These are phyloP conservation scores for Paramecium biaurelia DNA, from an alignment of 73 alveolate genomes.

Conservation along the genomic window DNA sequence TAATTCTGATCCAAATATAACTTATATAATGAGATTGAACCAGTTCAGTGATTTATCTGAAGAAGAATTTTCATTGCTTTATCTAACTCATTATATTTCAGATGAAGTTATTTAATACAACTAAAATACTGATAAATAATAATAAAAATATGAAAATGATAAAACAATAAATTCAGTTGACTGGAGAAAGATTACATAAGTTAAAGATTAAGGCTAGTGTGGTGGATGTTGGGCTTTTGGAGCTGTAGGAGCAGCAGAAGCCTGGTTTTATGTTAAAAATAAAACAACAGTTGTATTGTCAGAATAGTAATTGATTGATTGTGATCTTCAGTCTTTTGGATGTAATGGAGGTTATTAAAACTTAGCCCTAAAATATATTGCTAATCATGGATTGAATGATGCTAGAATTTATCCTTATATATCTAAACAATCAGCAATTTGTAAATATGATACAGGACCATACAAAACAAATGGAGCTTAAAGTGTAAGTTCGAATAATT, in stretches of 20 bases:
- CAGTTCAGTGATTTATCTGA: constrained; percentile 68
- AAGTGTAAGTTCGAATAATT: background rate
- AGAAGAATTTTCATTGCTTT: constrained; percentile 59
- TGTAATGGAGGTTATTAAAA: constrained; percentile 69
- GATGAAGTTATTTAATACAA: background rate
- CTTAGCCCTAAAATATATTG: constrained; percentile 54
- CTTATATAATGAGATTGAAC: background rate
- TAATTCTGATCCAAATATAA: constrained; percentile 16
- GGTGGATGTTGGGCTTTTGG: constrained; percentile 75
- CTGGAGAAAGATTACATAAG: background rate
- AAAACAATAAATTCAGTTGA: background rate
- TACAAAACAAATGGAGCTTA: background rate
- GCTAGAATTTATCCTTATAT: constrained; percentile 66
- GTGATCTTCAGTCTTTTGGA: constrained; percentile 55
- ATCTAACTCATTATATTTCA: background rate
- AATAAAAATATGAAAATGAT: background rate
- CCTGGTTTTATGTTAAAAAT: constrained; percentile 29
- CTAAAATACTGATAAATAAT: background rate
- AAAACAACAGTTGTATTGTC: constrained; percentile 40
- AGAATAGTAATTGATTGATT: constrained; percentile 72
- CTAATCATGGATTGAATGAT: constrained; percentile 5
- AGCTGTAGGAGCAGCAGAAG: constrained; percentile 74
- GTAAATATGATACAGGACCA: constrained; percentile 19
- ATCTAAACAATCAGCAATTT: background rate
- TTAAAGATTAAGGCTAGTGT: constrained; percentile 66